Evolutionary conservation across 2,329 filamentous ascomycete genomes (phyloP).

Genomic region (Cercospora nicotianae): DNA sequence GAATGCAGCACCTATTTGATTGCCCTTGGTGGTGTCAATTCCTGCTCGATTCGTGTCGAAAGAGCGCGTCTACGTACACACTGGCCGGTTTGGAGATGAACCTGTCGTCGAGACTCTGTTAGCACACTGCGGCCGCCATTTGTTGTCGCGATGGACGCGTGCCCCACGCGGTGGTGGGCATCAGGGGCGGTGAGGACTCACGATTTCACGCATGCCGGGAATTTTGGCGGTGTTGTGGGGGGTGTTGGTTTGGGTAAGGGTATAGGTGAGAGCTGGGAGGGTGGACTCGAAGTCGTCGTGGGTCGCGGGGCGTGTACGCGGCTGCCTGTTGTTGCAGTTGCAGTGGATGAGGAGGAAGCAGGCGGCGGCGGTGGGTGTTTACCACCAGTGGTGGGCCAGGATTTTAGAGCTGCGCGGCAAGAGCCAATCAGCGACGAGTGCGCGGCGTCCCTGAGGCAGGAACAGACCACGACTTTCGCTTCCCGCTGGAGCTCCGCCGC

Average conservation of each 20-base stretch:
- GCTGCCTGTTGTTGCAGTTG: slow-evolving; percentile 15
- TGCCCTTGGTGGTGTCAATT: slow-evolving; percentile 65
- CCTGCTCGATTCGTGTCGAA: slow-evolving; percentile 26
- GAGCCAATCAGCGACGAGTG: not conserved
- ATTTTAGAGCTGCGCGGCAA: slow-evolving; percentile 7
- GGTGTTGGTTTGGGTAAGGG: slow-evolving; percentile 28
- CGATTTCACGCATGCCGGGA: slow-evolving; percentile 67
- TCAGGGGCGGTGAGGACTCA: slow-evolving; percentile 48
- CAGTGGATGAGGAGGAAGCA: slow-evolving; percentile 8
- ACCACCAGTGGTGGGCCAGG: slow-evolving; percentile 3
- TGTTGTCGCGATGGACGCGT: slow-evolving; percentile 43
- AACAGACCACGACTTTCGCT: slow-evolving; percentile 2
- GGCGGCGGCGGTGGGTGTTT: slow-evolving; percentile 16
- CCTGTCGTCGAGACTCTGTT: slow-evolving; percentile 63
- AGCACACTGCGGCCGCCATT: slow-evolving; percentile 55
- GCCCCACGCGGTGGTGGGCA: slow-evolving; percentile 42
- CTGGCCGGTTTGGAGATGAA: slow-evolving; percentile 99
- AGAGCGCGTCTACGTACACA: slow-evolving; percentile 67
- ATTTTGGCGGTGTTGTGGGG: slow-evolving; percentile 29
- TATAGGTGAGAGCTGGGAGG: not conserved
- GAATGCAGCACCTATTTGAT: slow-evolving; percentile 99
- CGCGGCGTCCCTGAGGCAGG: slow-evolving; percentile 10
- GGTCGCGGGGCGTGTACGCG: slow-evolving; percentile 1
- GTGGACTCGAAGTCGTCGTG: slow-evolving; percentile 19
- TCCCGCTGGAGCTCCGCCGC: not conserved